These are phyloP conservation scores for Mentha longifolia DNA, from an alignment of 257 asterid species.

Conservation along the genomic window DNA sequence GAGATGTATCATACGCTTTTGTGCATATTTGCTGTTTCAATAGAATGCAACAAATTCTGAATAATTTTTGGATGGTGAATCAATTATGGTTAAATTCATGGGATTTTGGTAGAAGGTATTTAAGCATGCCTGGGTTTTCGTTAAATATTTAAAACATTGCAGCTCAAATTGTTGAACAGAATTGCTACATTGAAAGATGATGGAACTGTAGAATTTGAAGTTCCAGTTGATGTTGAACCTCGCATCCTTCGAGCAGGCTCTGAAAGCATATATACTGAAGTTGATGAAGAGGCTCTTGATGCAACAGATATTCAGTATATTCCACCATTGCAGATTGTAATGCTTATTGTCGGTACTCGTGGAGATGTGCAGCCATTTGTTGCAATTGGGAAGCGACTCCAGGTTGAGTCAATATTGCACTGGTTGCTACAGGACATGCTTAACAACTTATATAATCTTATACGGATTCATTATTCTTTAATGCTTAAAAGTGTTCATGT, in stretches of 20 bases:
- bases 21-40: constrained; percentile 10
- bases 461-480: not conserved
- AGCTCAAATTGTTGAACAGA: constrained; percentile 93
- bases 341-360: constrained; percentile 96
- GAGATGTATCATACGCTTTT: constrained; percentile 4
- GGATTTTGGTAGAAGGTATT: constrained; percentile 11
- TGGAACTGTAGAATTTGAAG: constrained; percentile 92
- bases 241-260: constrained; percentile 47
- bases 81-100: constrained; percentile 3
- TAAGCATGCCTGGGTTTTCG: constrained; percentile 38
- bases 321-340: constrained; percentile 84
- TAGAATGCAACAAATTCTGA: constrained; percentile 15
- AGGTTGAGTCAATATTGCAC: constrained; percentile 47
- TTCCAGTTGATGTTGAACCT: constrained; percentile 75
- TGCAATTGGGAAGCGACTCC: constrained; percentile 86
- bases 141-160: constrained; percentile 65
- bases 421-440: constrained; percentile 19
- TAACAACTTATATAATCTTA: constrained; percentile 19
- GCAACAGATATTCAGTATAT: constrained; percentile 65
- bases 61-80: constrained; percentile 16
- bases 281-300: constrained; percentile 67
- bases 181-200: constrained; percentile 87
- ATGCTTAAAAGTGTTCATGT: constrained; percentile 1
- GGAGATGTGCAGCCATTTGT: constrained; percentile 98
- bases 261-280: constrained; percentile 45